A percentile compares a stretch with the other conserved stretches of the same genome.
Conservation (phyloP, 2,329 filamentous ascomycete genomes). For the Verticillium isaacii region DNA sequence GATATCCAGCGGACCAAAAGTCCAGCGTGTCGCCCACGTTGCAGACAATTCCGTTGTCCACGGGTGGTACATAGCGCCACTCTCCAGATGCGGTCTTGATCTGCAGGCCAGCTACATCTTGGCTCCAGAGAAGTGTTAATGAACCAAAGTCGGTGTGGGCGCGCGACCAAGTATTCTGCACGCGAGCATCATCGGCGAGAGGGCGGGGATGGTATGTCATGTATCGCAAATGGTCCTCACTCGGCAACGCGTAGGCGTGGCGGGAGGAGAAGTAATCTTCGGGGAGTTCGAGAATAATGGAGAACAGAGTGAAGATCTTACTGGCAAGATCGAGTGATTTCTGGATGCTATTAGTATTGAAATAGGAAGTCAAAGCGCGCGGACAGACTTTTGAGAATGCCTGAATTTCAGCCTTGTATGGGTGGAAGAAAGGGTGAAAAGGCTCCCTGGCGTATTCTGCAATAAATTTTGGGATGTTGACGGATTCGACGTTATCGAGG, state of each 20-base stretch:
- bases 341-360: slow-evolving; percentile 13
- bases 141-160: slow-evolving; percentile 48
- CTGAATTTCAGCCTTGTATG: slow-evolving; percentile 41
- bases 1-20: slow-evolving; percentile 22
- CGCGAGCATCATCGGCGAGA: slow-evolving; percentile 29
- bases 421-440: slow-evolving; percentile 32
- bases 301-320: slow-evolving; percentile 21
- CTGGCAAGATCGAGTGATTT: slow-evolving; percentile 23
- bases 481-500: slow-evolving; percentile 47
- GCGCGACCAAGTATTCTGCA: slow-evolving; percentile 19
- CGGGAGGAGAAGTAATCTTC: slow-evolving; percentile 49
- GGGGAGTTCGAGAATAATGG: slow-evolving; percentile 49
- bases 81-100: slow-evolving; percentile 32
- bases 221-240: slow-evolving; percentile 51
- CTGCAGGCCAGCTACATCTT: slow-evolving; percentile 48
- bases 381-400: slow-evolving; percentile 36
- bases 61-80: slow-evolving; percentile 39
- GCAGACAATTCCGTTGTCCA: slow-evolving; percentile 39
- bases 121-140: slow-evolving; percentile 48
- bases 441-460: slow-evolving; percentile 26
- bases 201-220: slow-evolving; percentile 47
- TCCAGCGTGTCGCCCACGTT: slow-evolving; percentile 30
- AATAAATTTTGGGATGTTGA: slow-evolving; percentile 49
- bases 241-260: slow-evolving; percentile 45
- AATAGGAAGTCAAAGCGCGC: slow-evolving; percentile 27